Evolutionary conservation across 495 filamentous ascomycete genomes (phyloP).

Genomic region (Podospora sp.): DNA sequence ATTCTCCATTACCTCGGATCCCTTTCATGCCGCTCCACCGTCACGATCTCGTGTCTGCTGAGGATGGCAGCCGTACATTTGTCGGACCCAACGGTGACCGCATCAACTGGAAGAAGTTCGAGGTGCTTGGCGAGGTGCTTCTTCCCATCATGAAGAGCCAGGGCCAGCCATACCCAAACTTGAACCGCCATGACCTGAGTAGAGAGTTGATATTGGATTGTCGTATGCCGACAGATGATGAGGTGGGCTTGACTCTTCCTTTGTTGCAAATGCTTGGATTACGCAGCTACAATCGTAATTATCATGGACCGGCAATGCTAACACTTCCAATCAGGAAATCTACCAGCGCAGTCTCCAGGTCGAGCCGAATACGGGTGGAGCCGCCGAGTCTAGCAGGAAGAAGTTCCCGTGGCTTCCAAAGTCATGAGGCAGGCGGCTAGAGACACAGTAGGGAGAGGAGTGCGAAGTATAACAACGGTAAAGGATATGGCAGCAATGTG

Average conservation of each 20-base stretch:
- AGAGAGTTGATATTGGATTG: slow-evolving; percentile 73
- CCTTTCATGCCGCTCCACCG: slow-evolving; percentile 92
- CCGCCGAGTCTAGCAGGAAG: slow-evolving; percentile 50
- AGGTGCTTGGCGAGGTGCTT: slow-evolving; percentile 91
- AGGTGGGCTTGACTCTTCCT: slow-evolving; percentile 43
- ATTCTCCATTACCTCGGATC: slow-evolving; percentile 84
- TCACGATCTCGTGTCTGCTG: slow-evolving; percentile 85
- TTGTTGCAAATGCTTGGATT: no score
- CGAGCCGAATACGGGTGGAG: slow-evolving; percentile 47
- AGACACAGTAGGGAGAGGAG: no score
- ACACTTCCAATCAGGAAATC: slow-evolving; percentile 49
- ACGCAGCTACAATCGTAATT: no score
- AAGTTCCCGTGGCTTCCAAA: slow-evolving; percentile 63
- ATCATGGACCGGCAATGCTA: not conserved
- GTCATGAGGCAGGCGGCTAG: no score
- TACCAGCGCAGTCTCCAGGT: slow-evolving; percentile 62
- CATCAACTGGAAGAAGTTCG: slow-evolving; percentile 98
- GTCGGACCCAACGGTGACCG: slow-evolving; percentile 70
- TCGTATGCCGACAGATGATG: slow-evolving; percentile 59
- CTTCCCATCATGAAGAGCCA: slow-evolving; percentile 89
- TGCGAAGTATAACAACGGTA: not conserved
- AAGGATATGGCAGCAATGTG: not conserved
- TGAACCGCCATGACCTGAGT: slow-evolving; percentile 65
- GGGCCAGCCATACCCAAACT: slow-evolving; percentile 74
- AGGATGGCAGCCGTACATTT: slow-evolving; percentile 90